A percentile compares a stretch with the other conserved stretches of the same genome.
Conservation (phyloP, 345 rosid genomes). For the Gossypium herbaceum region DNA sequence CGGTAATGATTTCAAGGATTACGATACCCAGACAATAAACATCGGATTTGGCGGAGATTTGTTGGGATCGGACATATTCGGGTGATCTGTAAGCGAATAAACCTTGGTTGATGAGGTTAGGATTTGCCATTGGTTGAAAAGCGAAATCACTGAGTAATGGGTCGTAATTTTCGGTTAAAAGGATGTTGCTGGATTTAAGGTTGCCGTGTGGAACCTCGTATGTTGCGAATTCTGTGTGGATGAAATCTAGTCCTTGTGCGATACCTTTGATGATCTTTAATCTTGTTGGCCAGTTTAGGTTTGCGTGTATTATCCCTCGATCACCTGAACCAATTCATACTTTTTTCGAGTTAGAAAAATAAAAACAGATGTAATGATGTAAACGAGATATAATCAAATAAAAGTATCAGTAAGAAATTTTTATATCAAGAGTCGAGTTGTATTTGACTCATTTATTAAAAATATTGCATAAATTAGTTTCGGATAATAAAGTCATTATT, state of each 20-base stretch:
- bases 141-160: slow-evolving; percentile 73
- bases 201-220: slow-evolving; percentile 77
- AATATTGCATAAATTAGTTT: accelerated
- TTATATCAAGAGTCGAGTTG: too few species aligned
- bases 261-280: slow-evolving; percentile 60
- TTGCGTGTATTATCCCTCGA: slow-evolving; percentile 48
- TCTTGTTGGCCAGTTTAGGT: slow-evolving; percentile 66
- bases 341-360: neutral
- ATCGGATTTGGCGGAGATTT: slow-evolving; percentile 61
- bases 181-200: slow-evolving; percentile 83
- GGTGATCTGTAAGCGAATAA: slow-evolving; percentile 65
- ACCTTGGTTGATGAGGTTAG: slow-evolving; percentile 32
- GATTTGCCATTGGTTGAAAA: slow-evolving; percentile 45
- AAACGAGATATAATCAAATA: neutral
- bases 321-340: slow-evolving; percentile 33
- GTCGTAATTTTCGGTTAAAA: slow-evolving; percentile 44
- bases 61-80: slow-evolving; percentile 39
- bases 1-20: slow-evolving; percentile 71
- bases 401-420: too few species aligned
- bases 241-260: slow-evolving; percentile 53
- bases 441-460: too few species aligned
- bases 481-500: too few species aligned
- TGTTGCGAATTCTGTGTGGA: slow-evolving; percentile 51
- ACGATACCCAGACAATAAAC: slow-evolving; percentile 75
- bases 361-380: neutral